Evolutionary conservation across 768 basidiomycete genomes (phyloP), one percentile per base, ranked within the genome.

Genomic region (Sutorius australiensis): DNA sequence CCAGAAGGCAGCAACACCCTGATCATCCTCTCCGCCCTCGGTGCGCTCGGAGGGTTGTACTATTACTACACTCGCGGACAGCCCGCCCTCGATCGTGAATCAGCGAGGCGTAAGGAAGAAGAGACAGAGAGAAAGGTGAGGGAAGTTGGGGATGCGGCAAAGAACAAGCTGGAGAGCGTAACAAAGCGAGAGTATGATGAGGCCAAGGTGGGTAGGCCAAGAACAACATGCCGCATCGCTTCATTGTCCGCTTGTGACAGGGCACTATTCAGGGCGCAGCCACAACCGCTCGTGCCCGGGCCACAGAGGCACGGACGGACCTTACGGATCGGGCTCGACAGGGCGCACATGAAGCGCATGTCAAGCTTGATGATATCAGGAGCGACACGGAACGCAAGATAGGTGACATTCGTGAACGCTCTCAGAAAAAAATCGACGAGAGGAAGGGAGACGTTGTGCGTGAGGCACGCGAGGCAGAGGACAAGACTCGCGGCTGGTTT

Each of bases 401-500:
- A 5, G 32, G 48, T 16, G 67, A 68, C 16, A 59, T 53, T 1
- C 63, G 62, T 45, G 63, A 59, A 28, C 60, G 48, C 46, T 58
- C 67, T 3, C 67, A 71, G 56, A 55, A 59, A 31, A 65, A 33
- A 36, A 43, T 67, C 9, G 67, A 64, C 12, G 71, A 72, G 40
- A 57, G 63, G 0, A 70, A 72, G 63, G 69, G 62, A 34, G 61
- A 55, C 10, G 54, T 54, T 19, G 49, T 42, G 3, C 64, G 64
- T 46, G 66, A 56, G 33, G 62, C 57, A 13, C 59, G 48, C 32
- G 57, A 58, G 17, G 68, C 58, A 12, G 61, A 68, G 53, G 55
- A 58, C 16, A 63, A 66, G 11, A 40, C 65, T 4, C 70, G 72
- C 36, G 61, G 68, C 44, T 73, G 73, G 72, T 75, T 76, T 24